A percentile compares a stretch with the other conserved stretches of the same genome.
Conservation (phyloP, 768 basidiomycete genomes). For the Fibroporia radiculosa region DNA sequence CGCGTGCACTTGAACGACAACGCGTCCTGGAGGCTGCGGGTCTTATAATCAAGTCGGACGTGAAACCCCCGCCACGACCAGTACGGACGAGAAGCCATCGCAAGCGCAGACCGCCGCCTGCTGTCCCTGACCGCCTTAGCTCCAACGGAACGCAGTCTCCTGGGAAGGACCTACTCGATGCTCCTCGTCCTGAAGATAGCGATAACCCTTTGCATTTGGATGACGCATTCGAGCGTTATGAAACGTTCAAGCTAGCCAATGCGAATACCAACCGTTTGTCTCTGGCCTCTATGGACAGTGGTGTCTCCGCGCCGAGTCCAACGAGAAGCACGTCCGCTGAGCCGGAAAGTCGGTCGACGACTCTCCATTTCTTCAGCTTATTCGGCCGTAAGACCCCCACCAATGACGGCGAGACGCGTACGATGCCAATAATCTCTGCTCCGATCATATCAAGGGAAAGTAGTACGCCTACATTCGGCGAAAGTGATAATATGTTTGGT, state of each 20-base stretch:
- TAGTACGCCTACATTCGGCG: slow-evolving; percentile 25
- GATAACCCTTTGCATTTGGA: slow-evolving; percentile 36
- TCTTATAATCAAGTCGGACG: slow-evolving; percentile 62
- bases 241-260: slow-evolving; percentile 62
- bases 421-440: slow-evolving; percentile 54
- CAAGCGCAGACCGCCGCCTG: slow-evolving; percentile 44
- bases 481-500: slow-evolving; percentile 60
- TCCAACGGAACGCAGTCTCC: slow-evolving; percentile 21
- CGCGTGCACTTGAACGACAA: slow-evolving; percentile 68
- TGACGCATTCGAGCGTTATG: slow-evolving; percentile 88
- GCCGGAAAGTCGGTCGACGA: slow-evolving; percentile 29
- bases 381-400: slow-evolving; percentile 54
- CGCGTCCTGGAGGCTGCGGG: slow-evolving; percentile 88
- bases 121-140: slow-evolving; percentile 32
- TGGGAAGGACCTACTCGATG: slow-evolving; percentile 47
- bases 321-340: slow-evolving; percentile 18
- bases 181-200: slow-evolving; percentile 26
- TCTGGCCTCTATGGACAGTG: slow-evolving; percentile 49
- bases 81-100: slow-evolving; percentile 24
- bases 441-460: slow-evolving; percentile 35
- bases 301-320: slow-evolving; percentile 20
- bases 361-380: slow-evolving; percentile 52
- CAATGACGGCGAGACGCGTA: slow-evolving; percentile 36
- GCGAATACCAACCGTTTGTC: slow-evolving; percentile 47
- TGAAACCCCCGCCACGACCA: slow-evolving; percentile 39